These are phyloP conservation scores for Blastocystis sp. DNA, from an alignment of 352 stramenopile genomes.

Conservation along the genomic window DNA sequence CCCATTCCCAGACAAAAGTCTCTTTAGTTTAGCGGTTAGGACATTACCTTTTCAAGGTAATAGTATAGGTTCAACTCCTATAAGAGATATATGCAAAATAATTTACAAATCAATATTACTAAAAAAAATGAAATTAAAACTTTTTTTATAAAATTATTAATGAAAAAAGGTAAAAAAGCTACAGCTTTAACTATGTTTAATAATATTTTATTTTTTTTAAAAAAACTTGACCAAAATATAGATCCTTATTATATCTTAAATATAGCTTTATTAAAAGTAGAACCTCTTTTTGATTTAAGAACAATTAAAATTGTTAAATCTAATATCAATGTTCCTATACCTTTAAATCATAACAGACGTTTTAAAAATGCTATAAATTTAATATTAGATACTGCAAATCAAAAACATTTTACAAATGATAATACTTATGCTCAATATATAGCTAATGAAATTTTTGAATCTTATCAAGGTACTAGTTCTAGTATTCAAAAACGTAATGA, in stretches of 20 bases:
- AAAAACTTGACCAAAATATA: too few relatives aligned
- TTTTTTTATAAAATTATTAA: too few relatives aligned
- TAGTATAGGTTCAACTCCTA: too few relatives aligned
- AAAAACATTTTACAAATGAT: constrained; percentile 38
- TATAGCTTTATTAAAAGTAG: constrained; percentile 3
- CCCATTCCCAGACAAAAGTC: background rate
- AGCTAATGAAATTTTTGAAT: constrained; percentile 33
- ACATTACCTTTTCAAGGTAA: too few relatives aligned
- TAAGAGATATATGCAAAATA: constrained; percentile 24
- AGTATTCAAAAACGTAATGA: background rate
- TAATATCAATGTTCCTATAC: constrained; percentile 17
- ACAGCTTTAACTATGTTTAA: constrained; percentile 13
- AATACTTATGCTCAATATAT: constrained; percentile 17
- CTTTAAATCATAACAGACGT: constrained; percentile 34
- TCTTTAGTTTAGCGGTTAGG: background rate
- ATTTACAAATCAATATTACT: constrained; percentile 23
- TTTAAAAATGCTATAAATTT: constrained; percentile 35
- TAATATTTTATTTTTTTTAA: constrained; percentile 14
- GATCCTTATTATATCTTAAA: constrained; percentile 13
- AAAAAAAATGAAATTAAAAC: too few relatives aligned
- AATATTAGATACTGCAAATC: constrained; percentile 36
- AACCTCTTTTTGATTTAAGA: background rate
- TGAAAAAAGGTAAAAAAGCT: constrained; percentile 33
- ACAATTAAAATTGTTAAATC: background rate
- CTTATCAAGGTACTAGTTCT: constrained; percentile 28